These are phyloP conservation scores for Stachybotrys echinatus DNA, from an alignment of 2,329 filamentous ascomycete genomes.

Conservation along the genomic window DNA sequence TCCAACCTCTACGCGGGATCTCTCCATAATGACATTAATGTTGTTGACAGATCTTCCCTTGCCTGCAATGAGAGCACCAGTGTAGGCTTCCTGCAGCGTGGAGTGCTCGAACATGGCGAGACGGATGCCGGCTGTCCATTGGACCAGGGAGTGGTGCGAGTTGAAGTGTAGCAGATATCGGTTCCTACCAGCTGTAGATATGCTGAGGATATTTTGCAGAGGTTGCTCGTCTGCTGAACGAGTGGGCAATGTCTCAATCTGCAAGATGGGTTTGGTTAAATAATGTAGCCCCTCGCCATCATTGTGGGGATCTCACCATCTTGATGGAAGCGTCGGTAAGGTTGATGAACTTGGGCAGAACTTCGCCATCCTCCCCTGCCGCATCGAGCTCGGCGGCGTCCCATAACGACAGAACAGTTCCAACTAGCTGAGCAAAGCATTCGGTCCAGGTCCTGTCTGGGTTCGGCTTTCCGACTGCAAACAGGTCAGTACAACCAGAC, in stretches of 20 bases:
- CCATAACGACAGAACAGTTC: slow-evolving; percentile 92
- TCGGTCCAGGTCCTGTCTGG: slow-evolving; percentile 87
- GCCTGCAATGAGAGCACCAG: slow-evolving; percentile 88
- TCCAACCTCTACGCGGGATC: slow-evolving; percentile 69
- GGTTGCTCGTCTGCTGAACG: slow-evolving; percentile 70
- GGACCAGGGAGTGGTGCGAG: slow-evolving; percentile 83
- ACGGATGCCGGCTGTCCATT: slow-evolving; percentile 94
- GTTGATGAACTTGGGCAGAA: slow-evolving; percentile 91
- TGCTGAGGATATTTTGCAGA: slow-evolving; percentile 88
- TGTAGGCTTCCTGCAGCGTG: slow-evolving; percentile 92
- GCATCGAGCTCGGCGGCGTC: slow-evolving; percentile 88
- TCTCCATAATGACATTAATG: slow-evolving; percentile 83
- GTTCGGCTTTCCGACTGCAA: slow-evolving; percentile 77
- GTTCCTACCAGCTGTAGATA: slow-evolving; percentile 93
- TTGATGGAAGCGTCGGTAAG: slow-evolving; percentile 96
- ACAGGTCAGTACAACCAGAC: slow-evolving; percentile 5
- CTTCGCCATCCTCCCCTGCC: slow-evolving; percentile 77
- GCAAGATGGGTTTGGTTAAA: neutral
- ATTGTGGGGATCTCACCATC: slow-evolving; percentile 60
- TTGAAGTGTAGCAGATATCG: slow-evolving; percentile 96
- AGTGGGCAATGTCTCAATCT: slow-evolving; percentile 88
- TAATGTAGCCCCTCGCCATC: neutral
- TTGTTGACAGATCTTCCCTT: slow-evolving; percentile 88
- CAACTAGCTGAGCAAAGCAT: slow-evolving; percentile 94
- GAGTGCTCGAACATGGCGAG: slow-evolving; percentile 93